Percentiles rank a stretch among this genome's conserved stretches.
These are phyloP conservation scores for Phanerodontia chrysosporium DNA, from an alignment of 768 basidiomycete genomes.

Conservation along the genomic window DNA sequence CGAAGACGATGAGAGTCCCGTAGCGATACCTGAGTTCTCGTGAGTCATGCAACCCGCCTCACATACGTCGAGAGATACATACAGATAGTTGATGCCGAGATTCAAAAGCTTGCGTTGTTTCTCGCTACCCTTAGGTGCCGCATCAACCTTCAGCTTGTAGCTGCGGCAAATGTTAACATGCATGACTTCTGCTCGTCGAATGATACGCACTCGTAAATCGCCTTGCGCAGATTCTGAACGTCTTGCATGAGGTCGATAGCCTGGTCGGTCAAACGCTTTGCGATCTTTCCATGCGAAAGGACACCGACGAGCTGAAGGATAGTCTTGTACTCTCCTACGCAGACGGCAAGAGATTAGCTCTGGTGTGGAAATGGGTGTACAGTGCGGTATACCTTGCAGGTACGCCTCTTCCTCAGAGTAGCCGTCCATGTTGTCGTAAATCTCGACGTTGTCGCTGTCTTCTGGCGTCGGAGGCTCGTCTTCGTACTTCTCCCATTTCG, in stretches of 20 bases:
- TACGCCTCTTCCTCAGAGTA: conserved; percentile 87
- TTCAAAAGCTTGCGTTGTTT: conserved; percentile 75
- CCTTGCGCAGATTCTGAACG: conserved; percentile 93
- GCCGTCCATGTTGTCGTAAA: conserved; percentile 73
- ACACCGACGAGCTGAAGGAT: conserved; percentile 93
- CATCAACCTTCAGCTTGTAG: conserved; percentile 87
- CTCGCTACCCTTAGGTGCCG: conserved; percentile 69
- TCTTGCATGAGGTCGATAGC: conserved; percentile 93
- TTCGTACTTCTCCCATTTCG: conserved; percentile 52
- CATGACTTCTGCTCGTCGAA: neutral
- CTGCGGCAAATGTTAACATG: conserved; percentile 34
- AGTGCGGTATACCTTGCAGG: conserved; percentile 57
- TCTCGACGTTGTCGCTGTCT: conserved; percentile 32
- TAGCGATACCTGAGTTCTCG: conserved; percentile 64
- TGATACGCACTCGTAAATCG: conserved; percentile 81
- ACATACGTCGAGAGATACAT: neutral
- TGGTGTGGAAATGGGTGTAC: too few relatives aligned
- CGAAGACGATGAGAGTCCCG: conserved; percentile 88
- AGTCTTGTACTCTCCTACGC: conserved; percentile 98
- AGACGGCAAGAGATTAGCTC: too few relatives aligned
- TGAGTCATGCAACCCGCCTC: neutral
- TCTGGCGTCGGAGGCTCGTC: conserved; percentile 19
- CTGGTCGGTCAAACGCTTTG: conserved; percentile 84
- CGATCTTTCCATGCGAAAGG: conserved; percentile 86
- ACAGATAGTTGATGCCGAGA: conserved; percentile 84